Conservation (phyloP, 805 yeast genomes). For the Saccharomycopsis guyanensis region DNA sequence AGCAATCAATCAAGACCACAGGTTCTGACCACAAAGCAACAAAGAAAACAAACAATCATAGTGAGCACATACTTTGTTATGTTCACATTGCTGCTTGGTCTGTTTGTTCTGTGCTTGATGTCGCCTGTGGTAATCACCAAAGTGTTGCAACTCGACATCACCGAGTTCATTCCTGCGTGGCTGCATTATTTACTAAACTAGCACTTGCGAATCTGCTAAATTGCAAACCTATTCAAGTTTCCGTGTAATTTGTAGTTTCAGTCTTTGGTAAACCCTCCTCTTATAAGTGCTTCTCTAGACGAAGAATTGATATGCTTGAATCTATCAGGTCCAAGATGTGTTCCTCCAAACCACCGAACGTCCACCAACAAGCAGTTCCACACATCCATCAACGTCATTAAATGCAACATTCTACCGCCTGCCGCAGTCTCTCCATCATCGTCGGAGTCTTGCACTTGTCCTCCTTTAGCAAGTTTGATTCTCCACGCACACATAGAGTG, state of each 20-base stretch:
- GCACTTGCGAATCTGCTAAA: background rate
- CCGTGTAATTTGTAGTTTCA: background rate
- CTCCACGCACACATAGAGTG: conserved; percentile 91
- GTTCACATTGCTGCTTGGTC: conserved; percentile 14
- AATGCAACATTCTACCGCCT: conserved; percentile 77
- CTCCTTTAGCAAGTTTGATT: conserved; percentile 44
- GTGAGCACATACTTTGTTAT: conserved; percentile 31
- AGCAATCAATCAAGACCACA: conserved; percentile 40
- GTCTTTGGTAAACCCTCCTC: conserved; percentile 43
- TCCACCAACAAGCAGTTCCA: conserved; percentile 71
- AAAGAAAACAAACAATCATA: conserved; percentile 31
- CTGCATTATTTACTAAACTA: conserved; percentile 8
- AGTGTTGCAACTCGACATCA: conserved; percentile 33
- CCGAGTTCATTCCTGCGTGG: conserved; percentile 34
- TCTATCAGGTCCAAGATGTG: conserved; percentile 84
- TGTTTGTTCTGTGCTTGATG: conserved; percentile 31
- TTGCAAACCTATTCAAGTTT: background rate
- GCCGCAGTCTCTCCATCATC: conserved; percentile 98
- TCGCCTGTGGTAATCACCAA: conserved; percentile 34
- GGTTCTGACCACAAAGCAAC: conserved; percentile 37
- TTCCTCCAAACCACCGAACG: conserved; percentile 92
- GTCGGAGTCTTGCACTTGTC: conserved; percentile 62
- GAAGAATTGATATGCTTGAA: conserved; percentile 89
- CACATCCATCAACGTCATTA: conserved; percentile 69
- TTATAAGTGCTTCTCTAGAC: conserved; percentile 75